Percentiles rank a stretch among this genome's conserved stretches.
phyloP scores from a whole-genome alignment of 148 eudicot species.

The Arbutus unedo region DNA sequence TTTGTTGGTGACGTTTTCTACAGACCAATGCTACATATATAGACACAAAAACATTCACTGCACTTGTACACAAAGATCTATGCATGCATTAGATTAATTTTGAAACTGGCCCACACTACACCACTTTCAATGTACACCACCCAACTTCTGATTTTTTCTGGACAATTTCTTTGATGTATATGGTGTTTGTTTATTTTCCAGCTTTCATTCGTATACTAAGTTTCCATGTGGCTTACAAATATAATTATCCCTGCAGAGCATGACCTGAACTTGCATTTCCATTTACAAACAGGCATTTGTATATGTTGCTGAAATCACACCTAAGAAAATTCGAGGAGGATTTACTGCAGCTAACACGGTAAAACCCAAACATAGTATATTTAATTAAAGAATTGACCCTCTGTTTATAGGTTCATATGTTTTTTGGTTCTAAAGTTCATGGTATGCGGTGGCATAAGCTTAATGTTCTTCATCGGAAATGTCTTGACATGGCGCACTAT shows the following conservation, averaged over 20 bases:
- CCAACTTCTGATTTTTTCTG: background rate
- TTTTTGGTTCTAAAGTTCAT: slow-evolving; percentile 24
- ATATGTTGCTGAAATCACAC: slow-evolving; percentile 58
- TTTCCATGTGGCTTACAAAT: background rate
- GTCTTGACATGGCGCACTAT: slow-evolving; percentile 35
- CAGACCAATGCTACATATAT: background rate
- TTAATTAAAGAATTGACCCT: background rate
- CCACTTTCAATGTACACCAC: background rate
- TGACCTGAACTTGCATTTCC: background rate
- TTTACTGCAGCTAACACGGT: slow-evolving; percentile 28
- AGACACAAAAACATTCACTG: background rate
- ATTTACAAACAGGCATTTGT: slow-evolving; percentile 35
- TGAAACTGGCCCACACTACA: background rate
- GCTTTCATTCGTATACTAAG: background rate
- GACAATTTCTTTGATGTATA: background rate
- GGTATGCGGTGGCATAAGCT: slow-evolving; percentile 26
- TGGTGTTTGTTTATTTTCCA: background rate
- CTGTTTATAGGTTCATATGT: background rate
- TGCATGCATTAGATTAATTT: background rate
- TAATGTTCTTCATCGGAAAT: slow-evolving; percentile 36
- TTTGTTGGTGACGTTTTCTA: background rate
- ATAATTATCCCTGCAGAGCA: background rate
- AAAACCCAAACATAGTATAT: background rate
- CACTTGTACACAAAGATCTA: no score
- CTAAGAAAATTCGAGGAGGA: slow-evolving; percentile 53